Conservation (phyloP, 768 basidiomycete species). For the Lactarius akahatsu region DNA sequence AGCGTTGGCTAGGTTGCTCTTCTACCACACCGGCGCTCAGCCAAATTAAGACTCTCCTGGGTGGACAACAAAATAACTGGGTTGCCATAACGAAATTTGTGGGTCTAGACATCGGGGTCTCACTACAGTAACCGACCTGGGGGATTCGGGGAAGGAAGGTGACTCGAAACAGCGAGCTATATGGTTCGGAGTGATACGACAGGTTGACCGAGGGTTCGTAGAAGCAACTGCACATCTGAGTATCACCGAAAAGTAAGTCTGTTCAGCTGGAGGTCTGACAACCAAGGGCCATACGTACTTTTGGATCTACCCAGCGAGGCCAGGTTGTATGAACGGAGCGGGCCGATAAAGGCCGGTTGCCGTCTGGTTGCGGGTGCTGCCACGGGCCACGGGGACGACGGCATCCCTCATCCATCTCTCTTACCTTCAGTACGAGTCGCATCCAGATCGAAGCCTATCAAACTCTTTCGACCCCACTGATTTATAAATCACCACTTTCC, state of each 20-base stretch:
- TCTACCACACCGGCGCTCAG: not conserved
- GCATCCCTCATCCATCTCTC: not conserved
- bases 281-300: not conserved
- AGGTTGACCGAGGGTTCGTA: not conserved
- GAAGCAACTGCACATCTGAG: not conserved
- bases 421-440: not conserved
- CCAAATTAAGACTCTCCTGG: not conserved
- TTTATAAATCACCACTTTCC: not conserved
- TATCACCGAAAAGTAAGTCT: not conserved
- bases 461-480: not conserved
- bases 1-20: not conserved
- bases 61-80: not conserved
- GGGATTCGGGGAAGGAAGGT: not conserved
- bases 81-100: not conserved
- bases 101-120: not conserved
- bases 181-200: not conserved
- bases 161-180: not conserved
- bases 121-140: not conserved
- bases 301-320: not conserved
- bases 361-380: not conserved
- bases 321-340: too few species aligned
- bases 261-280: not conserved
- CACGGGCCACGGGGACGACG: not conserved
- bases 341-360: not conserved
- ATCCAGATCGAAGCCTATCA: not conserved